phyloP scores from a whole-genome alignment of 2,329 filamentous ascomycete genomes.

The Helotiales sp. region DNA sequence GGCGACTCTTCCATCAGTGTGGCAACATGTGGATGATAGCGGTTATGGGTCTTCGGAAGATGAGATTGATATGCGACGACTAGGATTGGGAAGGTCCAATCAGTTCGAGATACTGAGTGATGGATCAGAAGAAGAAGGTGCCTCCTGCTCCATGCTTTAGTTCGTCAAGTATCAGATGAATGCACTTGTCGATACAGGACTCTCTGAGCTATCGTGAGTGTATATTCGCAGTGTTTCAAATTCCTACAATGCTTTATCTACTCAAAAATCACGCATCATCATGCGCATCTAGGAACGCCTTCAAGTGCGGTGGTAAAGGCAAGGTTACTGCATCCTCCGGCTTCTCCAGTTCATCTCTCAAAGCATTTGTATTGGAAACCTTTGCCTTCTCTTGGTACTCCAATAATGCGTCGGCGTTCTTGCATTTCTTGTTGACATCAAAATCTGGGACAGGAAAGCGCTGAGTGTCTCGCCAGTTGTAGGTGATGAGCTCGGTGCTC shows the following conservation, averaged over 20 bases:
- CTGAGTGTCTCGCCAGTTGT: too few relatives aligned
- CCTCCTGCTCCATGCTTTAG: neutral
- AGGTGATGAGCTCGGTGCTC: too few relatives aligned
- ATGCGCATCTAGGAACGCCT: neutral
- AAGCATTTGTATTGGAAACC: too few relatives aligned
- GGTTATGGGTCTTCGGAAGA: conserved; percentile 4
- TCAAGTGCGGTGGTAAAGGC: neutral
- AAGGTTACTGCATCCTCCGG: neutral
- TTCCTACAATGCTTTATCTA: too few relatives aligned
- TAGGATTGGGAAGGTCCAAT: conserved; percentile 27
- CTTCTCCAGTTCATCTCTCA: too few relatives aligned
- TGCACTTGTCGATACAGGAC: neutral
- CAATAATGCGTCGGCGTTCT: too few relatives aligned
- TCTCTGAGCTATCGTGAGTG: too few relatives aligned
- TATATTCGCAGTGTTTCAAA: too few relatives aligned
- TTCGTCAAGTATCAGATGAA: neutral
- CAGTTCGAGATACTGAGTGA: conserved; percentile 21
- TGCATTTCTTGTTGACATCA: too few relatives aligned
- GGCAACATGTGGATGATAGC: neutral
- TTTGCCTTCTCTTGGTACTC: too few relatives aligned
- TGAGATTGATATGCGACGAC: conserved; percentile 24
- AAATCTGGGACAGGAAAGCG: neutral
- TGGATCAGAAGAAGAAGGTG: neutral
- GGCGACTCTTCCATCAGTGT: conserved; percentile 14
- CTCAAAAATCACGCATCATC: neutral